These are phyloP conservation scores for Lipomyces sp. DNA, from an alignment of 805 yeast genomes.

Conservation along the genomic window DNA sequence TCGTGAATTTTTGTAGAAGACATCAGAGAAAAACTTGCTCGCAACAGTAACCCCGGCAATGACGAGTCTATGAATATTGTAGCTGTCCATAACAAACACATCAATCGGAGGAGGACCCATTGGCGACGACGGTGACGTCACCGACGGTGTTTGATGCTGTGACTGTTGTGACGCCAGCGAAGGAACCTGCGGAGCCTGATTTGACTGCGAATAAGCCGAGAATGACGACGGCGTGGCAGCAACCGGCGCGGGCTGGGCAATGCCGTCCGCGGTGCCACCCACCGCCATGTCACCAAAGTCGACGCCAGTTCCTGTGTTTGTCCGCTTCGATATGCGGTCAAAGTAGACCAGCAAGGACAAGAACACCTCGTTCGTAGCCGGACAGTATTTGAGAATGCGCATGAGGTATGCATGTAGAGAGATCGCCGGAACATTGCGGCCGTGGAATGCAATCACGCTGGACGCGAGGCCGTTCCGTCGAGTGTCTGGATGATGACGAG, in stretches of 20 bases:
- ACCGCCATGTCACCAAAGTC: neutral
- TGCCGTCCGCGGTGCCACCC: neutral
- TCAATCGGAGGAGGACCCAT: constrained; percentile 23
- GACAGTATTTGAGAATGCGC: constrained; percentile 92
- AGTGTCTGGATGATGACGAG: constrained; percentile 18
- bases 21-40: constrained; percentile 90
- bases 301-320: constrained; percentile 43
- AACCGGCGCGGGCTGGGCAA: neutral
- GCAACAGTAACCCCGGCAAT: constrained; percentile 95
- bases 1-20: constrained; percentile 88
- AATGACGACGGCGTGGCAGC: constrained; percentile 8
- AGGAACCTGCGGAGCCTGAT: no score
- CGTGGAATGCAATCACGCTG: constrained; percentile 77
- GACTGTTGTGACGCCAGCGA: constrained; percentile 15
- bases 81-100: constrained; percentile 90
- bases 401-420: constrained; percentile 83
- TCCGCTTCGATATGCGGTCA: constrained; percentile 86
- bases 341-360: constrained; percentile 85
- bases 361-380: constrained; percentile 97
- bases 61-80: constrained; percentile 88
- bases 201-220: neutral
- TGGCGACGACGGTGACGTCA: constrained; percentile 38
- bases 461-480: constrained; percentile 12
- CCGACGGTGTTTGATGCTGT: constrained; percentile 35
- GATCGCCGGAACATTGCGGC: constrained; percentile 95